Evolutionary conservation across 345 rosid genomes (phyloP), one percentile per base, ranked within the genome.

Genomic region (Eucalyptus victrix): DNA sequence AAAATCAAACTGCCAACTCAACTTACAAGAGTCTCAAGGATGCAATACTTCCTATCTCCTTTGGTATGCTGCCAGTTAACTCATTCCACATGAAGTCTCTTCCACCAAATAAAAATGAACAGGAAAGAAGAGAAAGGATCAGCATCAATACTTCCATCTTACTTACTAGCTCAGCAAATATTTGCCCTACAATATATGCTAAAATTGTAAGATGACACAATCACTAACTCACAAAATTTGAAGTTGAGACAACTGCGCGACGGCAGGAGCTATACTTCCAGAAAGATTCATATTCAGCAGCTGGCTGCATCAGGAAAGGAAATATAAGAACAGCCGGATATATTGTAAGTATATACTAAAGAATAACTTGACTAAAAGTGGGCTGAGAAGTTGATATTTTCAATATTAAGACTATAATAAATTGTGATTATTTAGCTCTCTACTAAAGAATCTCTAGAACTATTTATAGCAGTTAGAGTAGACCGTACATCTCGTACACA

Each of bases 51-150:
- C 99, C 99, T 89, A 97, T 97, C 94, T 97, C 99, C 93, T 94
- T 97, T 47, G 99, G 99, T 91, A 97, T 94, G 89, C 93, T 89
- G 65, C 98, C 98, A 76, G 91, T 96, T 90, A 97, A 87, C 30
- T 92, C 90, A 91, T 97, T 97, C 99, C 99, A 97, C 99, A 97
- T 97, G 94, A 97, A 96, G 94, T 95, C 96, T 94, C 99, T 97
- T 87, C 86, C 65, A 62, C 81, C 45, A 72, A 34, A 72, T 37
- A 72, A 72, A 72, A 72, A 72, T 34, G 86, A 44, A 89, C 76
- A 60, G 62, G 40, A 80, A 89, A 69, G 83, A 32, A 62, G 26
- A 30, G 58, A 89, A 15, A 54, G 49, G n/a, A 62, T 88, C 60
- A 91, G 69, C 88, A 88, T 88, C 87, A 90, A 62, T 23, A 67